Evolutionary conservation across 805 yeast species (phyloP).

Genomic region (Hanseniaspora lindneri): DNA sequence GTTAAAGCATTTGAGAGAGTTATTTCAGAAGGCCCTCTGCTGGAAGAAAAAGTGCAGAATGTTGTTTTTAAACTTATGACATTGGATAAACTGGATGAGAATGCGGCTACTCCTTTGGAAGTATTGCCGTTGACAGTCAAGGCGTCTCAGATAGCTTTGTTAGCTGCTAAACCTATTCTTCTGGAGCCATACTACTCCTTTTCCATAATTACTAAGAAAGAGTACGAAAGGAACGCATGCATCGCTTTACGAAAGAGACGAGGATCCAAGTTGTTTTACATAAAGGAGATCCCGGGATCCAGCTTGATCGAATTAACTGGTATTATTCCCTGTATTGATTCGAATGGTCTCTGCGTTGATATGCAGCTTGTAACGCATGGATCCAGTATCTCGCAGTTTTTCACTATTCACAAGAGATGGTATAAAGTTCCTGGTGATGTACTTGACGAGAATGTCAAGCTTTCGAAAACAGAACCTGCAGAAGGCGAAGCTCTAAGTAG

Average conservation of each 20-base stretch:
- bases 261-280: conserved; percentile 43
- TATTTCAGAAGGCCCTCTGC: conserved; percentile 77
- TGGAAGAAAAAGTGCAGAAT: conserved; percentile 67
- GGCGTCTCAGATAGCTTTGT: conserved; percentile 71
- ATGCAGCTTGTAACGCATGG: conserved; percentile 67
- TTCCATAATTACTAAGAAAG: conserved; percentile 42
- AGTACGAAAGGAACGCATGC: conserved; percentile 39
- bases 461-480: conserved; percentile 69
- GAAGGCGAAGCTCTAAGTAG: conserved; percentile 59
- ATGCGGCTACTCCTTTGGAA: conserved; percentile 50
- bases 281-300: conserved; percentile 58
- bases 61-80: conserved; percentile 62
- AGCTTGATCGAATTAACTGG: conserved; percentile 53
- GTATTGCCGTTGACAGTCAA: conserved; percentile 63
- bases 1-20: conserved; percentile 78
- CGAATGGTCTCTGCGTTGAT: conserved; percentile 82
- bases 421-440: conserved; percentile 84
- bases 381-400: conserved; percentile 55
- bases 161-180: conserved; percentile 66
- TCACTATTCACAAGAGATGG: conserved; percentile 53
- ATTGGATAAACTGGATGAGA: conserved; percentile 35
- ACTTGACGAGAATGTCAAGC: conserved; percentile 47
- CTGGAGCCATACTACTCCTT: conserved; percentile 71
- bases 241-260: conserved; percentile 50
- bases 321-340: conserved; percentile 73